A percentile compares a stretch with the other conserved stretches of the same genome.
phyloP scores from a whole-genome alignment of 2,329 filamentous ascomycete genomes.

The Kalaharituber pfeilii region DNA sequence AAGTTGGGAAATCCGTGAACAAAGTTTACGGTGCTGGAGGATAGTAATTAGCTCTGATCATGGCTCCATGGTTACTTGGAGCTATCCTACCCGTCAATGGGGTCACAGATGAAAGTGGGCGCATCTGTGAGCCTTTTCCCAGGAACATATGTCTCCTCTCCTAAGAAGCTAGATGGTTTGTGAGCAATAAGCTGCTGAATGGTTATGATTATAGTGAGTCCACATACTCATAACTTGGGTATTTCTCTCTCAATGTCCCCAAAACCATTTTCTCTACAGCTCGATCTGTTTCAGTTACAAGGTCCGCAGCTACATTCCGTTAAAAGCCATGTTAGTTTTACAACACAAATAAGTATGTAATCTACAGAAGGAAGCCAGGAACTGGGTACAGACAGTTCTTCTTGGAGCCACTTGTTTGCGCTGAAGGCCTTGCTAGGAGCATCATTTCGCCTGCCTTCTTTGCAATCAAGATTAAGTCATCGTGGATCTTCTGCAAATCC shows the following conservation, averaged over 20 bases:
- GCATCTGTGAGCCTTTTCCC: conserved; percentile 43
- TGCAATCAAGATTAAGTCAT: conserved; percentile 42
- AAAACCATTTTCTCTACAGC: conserved; percentile 47
- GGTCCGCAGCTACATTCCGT: conserved; percentile 39
- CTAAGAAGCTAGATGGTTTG: conserved; percentile 38
- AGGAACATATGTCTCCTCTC: conserved; percentile 59
- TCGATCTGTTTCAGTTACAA: conserved; percentile 51
- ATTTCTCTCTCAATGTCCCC: conserved; percentile 34
- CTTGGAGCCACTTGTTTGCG: conserved; percentile 42
- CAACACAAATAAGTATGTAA: too few relatives aligned
- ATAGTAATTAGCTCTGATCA: background rate
- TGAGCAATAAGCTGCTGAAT: background rate
- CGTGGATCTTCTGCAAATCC: conserved; percentile 43
- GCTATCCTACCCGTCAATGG: conserved; percentile 45
- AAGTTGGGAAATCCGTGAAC: conserved; percentile 58
- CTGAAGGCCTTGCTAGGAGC: conserved; percentile 33
- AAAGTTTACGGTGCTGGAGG: conserved; percentile 46
- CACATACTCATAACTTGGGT: conserved; percentile 34
- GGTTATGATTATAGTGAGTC: background rate
- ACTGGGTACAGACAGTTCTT: conserved; percentile 39
- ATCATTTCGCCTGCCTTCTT: conserved; percentile 47
- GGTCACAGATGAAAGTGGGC: conserved; percentile 66
- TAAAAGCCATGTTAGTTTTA: too few relatives aligned
- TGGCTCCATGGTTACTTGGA: background rate
- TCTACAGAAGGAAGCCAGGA: background rate